These are phyloP conservation scores for Brasilioporus rufonigricans DNA, from an alignment of 768 basidiomycete species.

Conservation along the genomic window DNA sequence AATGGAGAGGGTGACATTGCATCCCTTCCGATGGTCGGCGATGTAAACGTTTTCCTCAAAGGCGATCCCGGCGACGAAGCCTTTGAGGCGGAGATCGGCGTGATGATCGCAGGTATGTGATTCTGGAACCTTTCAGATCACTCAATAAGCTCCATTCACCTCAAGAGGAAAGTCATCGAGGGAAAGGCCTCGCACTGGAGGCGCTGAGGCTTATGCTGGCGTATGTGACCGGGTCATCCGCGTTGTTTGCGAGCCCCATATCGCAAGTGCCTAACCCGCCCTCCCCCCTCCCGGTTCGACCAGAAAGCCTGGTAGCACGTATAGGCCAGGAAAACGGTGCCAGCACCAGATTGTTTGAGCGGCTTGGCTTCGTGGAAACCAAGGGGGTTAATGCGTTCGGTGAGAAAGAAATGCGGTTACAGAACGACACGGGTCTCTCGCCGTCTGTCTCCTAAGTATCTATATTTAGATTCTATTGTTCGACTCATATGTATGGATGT, in stretches of 20 bases:
- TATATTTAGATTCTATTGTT: conserved; percentile 12
- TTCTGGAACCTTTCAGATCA: background rate
- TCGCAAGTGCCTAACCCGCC: conserved; percentile 26
- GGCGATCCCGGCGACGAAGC: conserved; percentile 42
- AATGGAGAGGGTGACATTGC: conserved; percentile 25
- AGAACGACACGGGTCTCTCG: too few relatives aligned
- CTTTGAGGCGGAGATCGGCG: conserved; percentile 80
- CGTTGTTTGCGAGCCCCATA: conserved; percentile 9
- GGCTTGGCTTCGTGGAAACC: conserved; percentile 70
- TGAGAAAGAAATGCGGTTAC: conserved; percentile 75
- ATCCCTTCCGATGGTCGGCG: conserved; percentile 76
- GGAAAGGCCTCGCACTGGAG: conserved; percentile 63
- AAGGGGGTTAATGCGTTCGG: conserved; percentile 72
- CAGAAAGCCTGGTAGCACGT: conserved; percentile 58
- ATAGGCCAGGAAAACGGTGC: conserved; percentile 68
- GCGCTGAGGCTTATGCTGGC: conserved; percentile 65
- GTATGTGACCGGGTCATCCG: conserved; percentile 56
- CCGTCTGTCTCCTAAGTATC: too few relatives aligned
- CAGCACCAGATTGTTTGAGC: conserved; percentile 71
- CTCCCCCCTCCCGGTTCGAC: conserved; percentile 42
- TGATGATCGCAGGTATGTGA: conserved; percentile 82
- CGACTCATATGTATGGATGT: too few relatives aligned
- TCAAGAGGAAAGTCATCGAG: conserved; percentile 62
- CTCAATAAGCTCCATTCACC: background rate
- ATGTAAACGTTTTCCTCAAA: conserved; percentile 88